Base-by-base conservation (phyloP, 2,329 filamentous ascomycete species). In the Ophiosphaerella korrae region DNA sequence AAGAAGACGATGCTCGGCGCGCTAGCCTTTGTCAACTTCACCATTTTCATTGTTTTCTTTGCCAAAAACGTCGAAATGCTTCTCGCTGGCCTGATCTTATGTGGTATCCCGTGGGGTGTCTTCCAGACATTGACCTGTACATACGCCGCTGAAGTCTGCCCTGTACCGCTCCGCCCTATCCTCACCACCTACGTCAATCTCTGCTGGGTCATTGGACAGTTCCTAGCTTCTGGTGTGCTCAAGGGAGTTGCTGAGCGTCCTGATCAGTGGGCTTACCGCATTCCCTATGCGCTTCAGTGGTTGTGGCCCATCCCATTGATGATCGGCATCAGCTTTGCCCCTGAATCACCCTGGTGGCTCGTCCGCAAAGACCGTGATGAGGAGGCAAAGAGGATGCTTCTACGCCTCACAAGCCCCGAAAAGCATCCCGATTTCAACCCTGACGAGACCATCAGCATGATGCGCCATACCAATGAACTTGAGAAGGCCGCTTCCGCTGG, bases 381-480 rank as follows among this genome's bases (percentile, higher is more conserved):
- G 4, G 84, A 89, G 11, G 88, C 88, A 23, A 89, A 88, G 75
- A 75, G 77, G 42, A 78, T 86, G 14, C 78, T 90, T 21, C 74
- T 86, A 46, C 84, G 87, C 7, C 77, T 90, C 31, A 89, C 87
- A 3, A 87, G 81, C 60, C 57, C 67, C 5, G 65, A 73, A 12
- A 70, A 63, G 52, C 59, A 67, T 29, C 56, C 61, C 5, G 82
- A 87, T 32, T 71, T 70, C 63, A 67, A 72, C 41, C 62, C 64
- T 44, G 64, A 73, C 48, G 63, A 73, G 35, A 94, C 89, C 0
- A 81, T 96, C 53, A 86, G 89, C 62, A 94, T 96, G 90, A 96
- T 96, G 88, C 84, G 90, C 3, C 89, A 94, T 68, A 96, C 91
- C 3, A 92, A 89, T 5, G 88, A 88, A 1, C 77, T 95, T 12